Percentiles rank a stretch among this genome's conserved stretches.
Evolutionary conservation across 768 basidiomycete species (phyloP).

Genomic region (Psilocybe tampanensis): DNA sequence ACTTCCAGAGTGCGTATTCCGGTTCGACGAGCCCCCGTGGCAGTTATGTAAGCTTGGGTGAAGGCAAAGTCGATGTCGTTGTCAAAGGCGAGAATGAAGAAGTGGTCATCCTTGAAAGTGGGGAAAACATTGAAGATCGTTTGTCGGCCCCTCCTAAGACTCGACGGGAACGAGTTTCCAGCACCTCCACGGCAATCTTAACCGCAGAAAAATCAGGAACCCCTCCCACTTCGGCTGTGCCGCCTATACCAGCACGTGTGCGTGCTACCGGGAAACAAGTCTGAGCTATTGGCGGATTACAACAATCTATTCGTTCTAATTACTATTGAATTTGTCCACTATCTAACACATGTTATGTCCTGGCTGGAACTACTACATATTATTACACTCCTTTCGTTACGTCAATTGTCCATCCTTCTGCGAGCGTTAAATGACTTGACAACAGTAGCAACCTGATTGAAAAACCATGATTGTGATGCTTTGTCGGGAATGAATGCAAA

Average conservation of each 20-base stretch:
- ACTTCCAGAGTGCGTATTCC: constrained; percentile 88
- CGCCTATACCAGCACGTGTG: constrained; percentile 4
- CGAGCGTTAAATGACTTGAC: constrained; percentile 77
- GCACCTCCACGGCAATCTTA: constrained; percentile 48
- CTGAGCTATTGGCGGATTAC: constrained; percentile 4
- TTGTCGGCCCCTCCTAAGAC: constrained; percentile 34
- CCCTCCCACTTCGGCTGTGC: constrained; percentile 24
- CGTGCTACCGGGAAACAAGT: constrained; percentile 10
- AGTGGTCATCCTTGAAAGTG: constrained; percentile 9
- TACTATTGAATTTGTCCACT: constrained; percentile 13
- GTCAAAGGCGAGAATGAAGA: constrained; percentile 27
- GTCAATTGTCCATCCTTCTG: constrained; percentile 59
- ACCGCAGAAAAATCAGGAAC: constrained; percentile 28
- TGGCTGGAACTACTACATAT: constrained; percentile 10
- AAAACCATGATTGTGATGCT: constrained; percentile 78
- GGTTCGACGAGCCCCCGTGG: constrained; percentile 58
- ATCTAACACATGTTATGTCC: constrained; percentile 6
- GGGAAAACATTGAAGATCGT: constrained; percentile 30
- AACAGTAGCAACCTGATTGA: constrained; percentile 71
- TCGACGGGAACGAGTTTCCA: constrained; percentile 58
- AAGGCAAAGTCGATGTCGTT: constrained; percentile 30
- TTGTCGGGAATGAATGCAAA: constrained; percentile 81
- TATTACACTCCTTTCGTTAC: constrained; percentile 12
- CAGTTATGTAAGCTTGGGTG: constrained; percentile 60
- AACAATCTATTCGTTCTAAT: constrained; percentile 18